Evolutionary conservation across 208 protist genomes (phyloP).

Genomic region (Leishmania gerbilli): DNA sequence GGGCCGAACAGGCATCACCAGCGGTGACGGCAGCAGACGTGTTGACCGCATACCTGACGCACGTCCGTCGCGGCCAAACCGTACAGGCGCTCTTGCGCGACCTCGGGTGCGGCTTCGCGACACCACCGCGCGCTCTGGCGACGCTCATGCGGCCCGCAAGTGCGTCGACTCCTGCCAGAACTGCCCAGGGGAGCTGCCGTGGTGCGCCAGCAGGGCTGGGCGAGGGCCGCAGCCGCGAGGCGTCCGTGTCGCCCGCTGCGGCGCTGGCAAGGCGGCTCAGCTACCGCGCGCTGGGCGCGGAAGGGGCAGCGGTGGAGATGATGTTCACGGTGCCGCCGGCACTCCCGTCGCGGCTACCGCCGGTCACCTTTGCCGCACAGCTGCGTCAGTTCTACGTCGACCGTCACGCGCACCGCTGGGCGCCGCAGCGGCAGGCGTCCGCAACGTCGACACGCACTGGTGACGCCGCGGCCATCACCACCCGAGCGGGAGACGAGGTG

Average conservation of each 20-base stretch:
- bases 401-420: slow-evolving; percentile 19
- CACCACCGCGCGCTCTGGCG: slow-evolving; percentile 36
- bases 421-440: background rate
- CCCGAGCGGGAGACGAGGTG: background rate
- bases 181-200: background rate
- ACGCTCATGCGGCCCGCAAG: background rate
- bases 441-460: background rate
- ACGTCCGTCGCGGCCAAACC: slow-evolving; percentile 21
- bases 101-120: slow-evolving; percentile 64
- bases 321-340: slow-evolving; percentile 62
- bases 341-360: slow-evolving; percentile 64
- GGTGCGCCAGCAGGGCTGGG: background rate
- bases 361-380: slow-evolving; percentile 21
- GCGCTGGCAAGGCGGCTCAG: slow-evolving; percentile 24
- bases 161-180: background rate
- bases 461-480: background rate
- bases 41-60: slow-evolving; percentile 17
- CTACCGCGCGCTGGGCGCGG: slow-evolving; percentile 19
- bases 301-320: slow-evolving; percentile 53
- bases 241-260: background rate
- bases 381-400: slow-evolving; percentile 15
- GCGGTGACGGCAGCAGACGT: slow-evolving; percentile 10
- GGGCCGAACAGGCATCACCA: background rate
- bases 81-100: slow-evolving; percentile 48
- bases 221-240: background rate